Evolutionary conservation across 441 rosid genomes (phyloP).

Genomic region (Adansonia gregorii): DNA sequence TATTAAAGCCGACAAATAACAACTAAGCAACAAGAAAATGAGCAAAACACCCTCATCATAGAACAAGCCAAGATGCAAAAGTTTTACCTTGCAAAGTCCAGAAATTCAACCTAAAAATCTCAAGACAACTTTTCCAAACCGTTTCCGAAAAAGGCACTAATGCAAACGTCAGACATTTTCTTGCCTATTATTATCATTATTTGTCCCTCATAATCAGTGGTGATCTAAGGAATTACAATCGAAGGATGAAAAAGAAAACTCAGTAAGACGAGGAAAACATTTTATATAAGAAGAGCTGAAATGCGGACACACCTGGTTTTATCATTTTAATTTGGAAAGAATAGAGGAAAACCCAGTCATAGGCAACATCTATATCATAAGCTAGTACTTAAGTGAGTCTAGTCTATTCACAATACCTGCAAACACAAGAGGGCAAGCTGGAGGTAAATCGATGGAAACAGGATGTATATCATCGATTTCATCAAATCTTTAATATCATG

Average conservation of each 20-base stretch:
- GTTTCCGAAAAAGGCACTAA: not conserved
- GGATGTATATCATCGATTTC: slow-evolving; percentile 22
- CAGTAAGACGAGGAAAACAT: slow-evolving; percentile 12
- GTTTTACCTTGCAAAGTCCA: not conserved
- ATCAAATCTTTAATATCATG: slow-evolving; percentile 34
- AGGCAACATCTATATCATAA: slow-evolving; percentile 25
- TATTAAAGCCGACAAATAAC: too few relatives aligned
- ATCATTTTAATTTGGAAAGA: slow-evolving; percentile 24
- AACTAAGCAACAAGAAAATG: too few relatives aligned
- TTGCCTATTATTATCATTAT: not conserved
- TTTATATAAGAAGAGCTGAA: too few relatives aligned
- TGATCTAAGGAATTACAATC: slow-evolving; percentile 23
- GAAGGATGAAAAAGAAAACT: not conserved
- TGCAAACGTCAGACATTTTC: not conserved
- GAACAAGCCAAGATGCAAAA: not conserved
- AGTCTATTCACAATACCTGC: slow-evolving; percentile 36
- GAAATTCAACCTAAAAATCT: not conserved
- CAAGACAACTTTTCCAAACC: too few relatives aligned
- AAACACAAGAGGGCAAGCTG: slow-evolving; percentile 23
- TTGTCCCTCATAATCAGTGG: slow-evolving; percentile 3
- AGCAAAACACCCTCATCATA: too few relatives aligned
- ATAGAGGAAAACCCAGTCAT: slow-evolving; percentile 20
- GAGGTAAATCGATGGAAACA: not conserved
- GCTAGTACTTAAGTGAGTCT: slow-evolving; percentile 10
- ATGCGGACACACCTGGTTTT: not conserved